Evolutionary conservation across 2,329 filamentous ascomycete species (phyloP).

Genomic region (Paracoccidioides brasiliensis): DNA sequence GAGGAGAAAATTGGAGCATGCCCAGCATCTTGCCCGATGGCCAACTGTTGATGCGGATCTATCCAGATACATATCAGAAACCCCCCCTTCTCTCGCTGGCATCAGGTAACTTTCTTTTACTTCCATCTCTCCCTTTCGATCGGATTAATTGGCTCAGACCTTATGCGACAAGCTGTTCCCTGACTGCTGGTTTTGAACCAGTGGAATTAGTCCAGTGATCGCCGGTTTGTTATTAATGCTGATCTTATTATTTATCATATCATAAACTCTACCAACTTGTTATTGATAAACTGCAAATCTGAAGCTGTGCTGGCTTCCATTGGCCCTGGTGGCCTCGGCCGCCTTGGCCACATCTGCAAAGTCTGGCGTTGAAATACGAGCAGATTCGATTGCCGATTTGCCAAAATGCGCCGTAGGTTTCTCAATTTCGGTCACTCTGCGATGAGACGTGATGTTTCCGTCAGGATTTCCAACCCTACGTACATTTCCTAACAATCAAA

Average conservation of each 20-base stretch:
- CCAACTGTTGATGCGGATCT: not conserved
- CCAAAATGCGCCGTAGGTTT: not conserved
- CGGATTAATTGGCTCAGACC: not conserved
- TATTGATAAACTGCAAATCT: not conserved
- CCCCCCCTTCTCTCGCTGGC: not conserved
- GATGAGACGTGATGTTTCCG: not conserved
- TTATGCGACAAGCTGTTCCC: not conserved
- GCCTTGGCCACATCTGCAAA: not conserved
- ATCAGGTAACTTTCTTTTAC: not conserved
- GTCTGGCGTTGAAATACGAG: not conserved
- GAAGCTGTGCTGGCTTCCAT: not conserved
- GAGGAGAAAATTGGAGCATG: not conserved
- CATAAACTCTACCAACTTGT: not conserved
- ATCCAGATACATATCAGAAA: not conserved
- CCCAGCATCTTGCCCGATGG: not conserved
- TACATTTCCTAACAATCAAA: not conserved
- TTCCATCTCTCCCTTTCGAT: not conserved
- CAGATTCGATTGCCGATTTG: not conserved
- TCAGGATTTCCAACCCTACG: not conserved
- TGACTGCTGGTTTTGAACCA: not conserved
- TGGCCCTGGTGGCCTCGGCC: constrained; percentile 1
- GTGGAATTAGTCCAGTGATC: not conserved
- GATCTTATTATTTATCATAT: not conserved
- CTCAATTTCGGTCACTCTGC: not conserved
- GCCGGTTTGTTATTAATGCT: not conserved